Percentiles rank a stretch among this genome's conserved stretches.
These are phyloP conservation scores for Aspergillus pseudonomiae DNA, from an alignment of 2,329 filamentous ascomycete genomes.

Conservation along the genomic window DNA sequence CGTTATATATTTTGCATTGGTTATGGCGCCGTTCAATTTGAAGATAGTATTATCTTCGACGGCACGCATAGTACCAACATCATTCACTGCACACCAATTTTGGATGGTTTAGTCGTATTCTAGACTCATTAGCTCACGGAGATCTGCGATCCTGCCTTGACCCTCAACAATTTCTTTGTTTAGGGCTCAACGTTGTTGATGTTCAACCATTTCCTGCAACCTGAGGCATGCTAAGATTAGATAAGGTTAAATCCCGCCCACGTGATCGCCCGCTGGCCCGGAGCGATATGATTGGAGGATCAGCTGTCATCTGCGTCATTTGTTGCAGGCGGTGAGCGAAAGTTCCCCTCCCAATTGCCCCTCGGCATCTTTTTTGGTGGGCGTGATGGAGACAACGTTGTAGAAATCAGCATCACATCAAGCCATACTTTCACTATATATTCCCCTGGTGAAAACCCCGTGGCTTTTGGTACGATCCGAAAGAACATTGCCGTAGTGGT, in stretches of 20 bases:
- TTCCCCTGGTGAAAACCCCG: neutral
- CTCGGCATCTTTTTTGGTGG: conserved; percentile 2
- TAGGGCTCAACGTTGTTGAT: too few relatives aligned
- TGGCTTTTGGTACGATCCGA: neutral
- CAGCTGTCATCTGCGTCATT: conserved; percentile 2
- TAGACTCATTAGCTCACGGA: too few relatives aligned
- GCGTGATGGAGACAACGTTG: neutral
- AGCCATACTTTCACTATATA: neutral
- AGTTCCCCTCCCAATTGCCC: neutral
- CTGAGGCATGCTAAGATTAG: neutral
- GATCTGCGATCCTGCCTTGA: too few relatives aligned
- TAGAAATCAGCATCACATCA: conserved; percentile 1
- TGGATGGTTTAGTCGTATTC: too few relatives aligned
- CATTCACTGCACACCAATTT: too few relatives aligned
- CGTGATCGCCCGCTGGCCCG: neutral
- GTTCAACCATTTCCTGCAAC: neutral
- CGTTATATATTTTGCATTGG: too few relatives aligned
- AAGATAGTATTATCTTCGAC: too few relatives aligned
- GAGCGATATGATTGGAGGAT: neutral
- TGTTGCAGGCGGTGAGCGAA: neutral
- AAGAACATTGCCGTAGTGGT: neutral
- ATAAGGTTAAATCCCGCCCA: neutral
- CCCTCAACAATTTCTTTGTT: too few relatives aligned
- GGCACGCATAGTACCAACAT: too few relatives aligned
- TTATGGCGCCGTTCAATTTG: too few relatives aligned